Evolutionary conservation across 495 filamentous ascomycete species (phyloP), one percentile per base, ranked within the genome.

Genomic region (Filosporella fistucella): DNA sequence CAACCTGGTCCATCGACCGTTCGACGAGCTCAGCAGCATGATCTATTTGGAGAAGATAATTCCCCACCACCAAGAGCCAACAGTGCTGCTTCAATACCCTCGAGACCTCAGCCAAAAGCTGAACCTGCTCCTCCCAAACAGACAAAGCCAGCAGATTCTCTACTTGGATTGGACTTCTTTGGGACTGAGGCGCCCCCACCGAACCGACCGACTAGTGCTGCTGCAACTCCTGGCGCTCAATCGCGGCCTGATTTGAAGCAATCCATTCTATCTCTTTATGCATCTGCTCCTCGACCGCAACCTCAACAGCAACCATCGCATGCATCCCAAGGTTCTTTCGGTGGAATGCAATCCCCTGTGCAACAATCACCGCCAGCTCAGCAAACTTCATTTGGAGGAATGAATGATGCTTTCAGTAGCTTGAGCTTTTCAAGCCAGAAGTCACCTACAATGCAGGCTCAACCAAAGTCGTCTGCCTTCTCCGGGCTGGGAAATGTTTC

Each of bases 231-330:
- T 23, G 66, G 76, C 9, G 70, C 73, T 16, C 80, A 86, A 54
- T 96, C 91, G 33, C 75, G 93, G 30, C 91, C 94, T 1, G 93
- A 98, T 63, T 71, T 98, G 30, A 97, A 97, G 64, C 91, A 96
- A 63, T 96, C 91, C 11, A 98, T 98, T 46, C 68, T 98, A 10
- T 97, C 94, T 2, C 73, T 98, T 7, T 98, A 98, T 60, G 87
- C 93, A 28, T 88, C 91, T 32, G 84, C 87, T 32, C 86, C 85
- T 14, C 75, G 78, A 48, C 76, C 81, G 30, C 84, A 85, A 55
- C 74, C 72, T 9, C 80, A 77, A 42, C 71, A 77, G 46, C 70
- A 76, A 47, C 75, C 77, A 50, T 82, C 82, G 21, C 77, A 76
- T 37, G 63, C 69, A 37, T 81, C 68, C 8, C 68, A 71, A 42